Evolutionary conservation across 768 basidiomycete species (phyloP), one percentile per base, ranked within the genome.

Genomic region (Rhodotorula diobovata): DNA sequence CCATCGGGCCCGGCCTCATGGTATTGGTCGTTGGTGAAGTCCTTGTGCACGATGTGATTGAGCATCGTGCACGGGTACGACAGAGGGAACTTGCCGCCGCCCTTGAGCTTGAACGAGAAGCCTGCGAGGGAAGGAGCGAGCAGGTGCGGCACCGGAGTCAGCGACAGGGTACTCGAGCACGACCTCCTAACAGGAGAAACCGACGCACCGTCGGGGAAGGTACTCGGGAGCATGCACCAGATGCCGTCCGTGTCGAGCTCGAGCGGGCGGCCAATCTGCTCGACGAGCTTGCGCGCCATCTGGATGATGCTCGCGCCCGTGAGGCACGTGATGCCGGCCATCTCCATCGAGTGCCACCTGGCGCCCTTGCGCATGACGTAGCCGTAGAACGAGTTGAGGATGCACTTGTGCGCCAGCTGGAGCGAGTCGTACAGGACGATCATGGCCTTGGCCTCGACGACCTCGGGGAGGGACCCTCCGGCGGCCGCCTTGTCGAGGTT

Each of bases 291-390:
- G 48, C 96, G 87, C 23, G 96, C 95, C 92, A 99, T 94, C 80
- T 99, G 95, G 76, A 99, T 98, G 82, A 99, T 98, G 12, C 87
- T 91, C 30, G 96, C 93, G 51, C 96, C 96, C 0, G 96, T 98
- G 63, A 98, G 83, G 82, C 96, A 99, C 20, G 96, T 98, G 72
- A 99, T 97, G 14, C 96, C 96, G 1, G 96, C 96, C 96, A 99
- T 99, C 83, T 99, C 96, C 96, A 99, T 97, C 39, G 95, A 98
- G 80, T 97, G 94, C 96, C 96, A 99, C 41, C 96, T 84, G 28
- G 96, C 96, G 63, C 96, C 96, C 80, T 99, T 98, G 51, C 96
- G 88, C 96, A 98, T 98, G 79, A 99, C 95, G 77, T 99, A 99
- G 46, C 96, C 96, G 79, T 99, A 99, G 85, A 99, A 99, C 7